Evolutionary conservation across 1,284 basidiomycete genomes (phyloP).

Genomic region (Trichosporon inkin): DNA sequence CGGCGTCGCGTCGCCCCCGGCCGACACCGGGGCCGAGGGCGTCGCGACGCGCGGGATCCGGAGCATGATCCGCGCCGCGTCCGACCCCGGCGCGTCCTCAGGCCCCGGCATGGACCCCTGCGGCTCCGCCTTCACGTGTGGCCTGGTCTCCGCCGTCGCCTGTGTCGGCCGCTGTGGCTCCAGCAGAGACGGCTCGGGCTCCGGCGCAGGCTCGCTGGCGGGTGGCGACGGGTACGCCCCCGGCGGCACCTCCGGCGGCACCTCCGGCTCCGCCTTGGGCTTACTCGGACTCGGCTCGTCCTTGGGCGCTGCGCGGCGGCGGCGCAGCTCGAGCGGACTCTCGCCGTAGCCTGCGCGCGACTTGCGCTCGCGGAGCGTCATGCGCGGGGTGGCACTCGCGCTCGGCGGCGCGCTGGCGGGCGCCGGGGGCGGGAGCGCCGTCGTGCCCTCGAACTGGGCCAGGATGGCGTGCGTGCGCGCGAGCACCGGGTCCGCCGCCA

Average conservation of each 20-base stretch:
- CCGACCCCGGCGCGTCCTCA: no score
- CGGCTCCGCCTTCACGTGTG: no score
- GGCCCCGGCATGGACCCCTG: neutral
- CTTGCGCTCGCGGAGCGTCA: conserved; percentile 22
- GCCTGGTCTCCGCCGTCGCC: no score
- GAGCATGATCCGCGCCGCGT: neutral
- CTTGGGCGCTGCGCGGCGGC: conserved; percentile 8
- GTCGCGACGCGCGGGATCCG: neutral
- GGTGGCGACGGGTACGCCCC: neutral
- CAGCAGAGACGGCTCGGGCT: no score
- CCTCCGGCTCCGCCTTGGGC: neutral
- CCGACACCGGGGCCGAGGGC: neutral
- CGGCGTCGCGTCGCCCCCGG: neutral
- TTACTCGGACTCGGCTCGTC: conserved; percentile 1
- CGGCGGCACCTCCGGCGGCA: neutral
- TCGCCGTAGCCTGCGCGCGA: neutral
- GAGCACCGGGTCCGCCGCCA: conserved; percentile 58
- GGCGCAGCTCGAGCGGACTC: neutral
- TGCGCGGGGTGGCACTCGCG: conserved; percentile 21
- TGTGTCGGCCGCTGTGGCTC: no score
- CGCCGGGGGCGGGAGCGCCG: no score
- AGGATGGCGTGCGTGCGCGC: conserved; percentile 55
- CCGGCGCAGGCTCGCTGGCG: neutral
- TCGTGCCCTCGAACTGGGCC: conserved; percentile 49
- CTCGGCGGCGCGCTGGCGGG: conserved; percentile 15